Evolutionary conservation across 2,329 filamentous ascomycete species (phyloP), one percentile per base, ranked within the genome.

Genomic region (Remersonia thermophila): DNA sequence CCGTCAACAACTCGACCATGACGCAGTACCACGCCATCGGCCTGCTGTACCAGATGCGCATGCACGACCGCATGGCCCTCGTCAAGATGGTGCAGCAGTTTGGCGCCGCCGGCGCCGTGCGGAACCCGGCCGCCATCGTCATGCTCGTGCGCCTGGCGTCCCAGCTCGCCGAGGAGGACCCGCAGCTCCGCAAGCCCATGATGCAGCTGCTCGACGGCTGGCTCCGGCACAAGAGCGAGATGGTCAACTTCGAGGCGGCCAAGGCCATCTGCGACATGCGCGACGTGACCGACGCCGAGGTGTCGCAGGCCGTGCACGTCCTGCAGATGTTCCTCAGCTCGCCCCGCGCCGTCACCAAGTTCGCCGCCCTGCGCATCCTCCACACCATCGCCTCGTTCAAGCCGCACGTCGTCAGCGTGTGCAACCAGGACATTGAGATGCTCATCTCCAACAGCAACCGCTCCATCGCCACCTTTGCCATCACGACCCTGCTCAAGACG

Each of bases 1-100:
- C 80, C n/a, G 73, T 91, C 44, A 87, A 87, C 64, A 89, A 86
- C 53, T 96, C 91, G 49, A 93, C 83, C 55, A 96, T 96, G 86
- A 83, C 85, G 39, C 91, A 98, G 60, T 98, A 98, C 61, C 91
- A 98, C 60, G 91, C 91, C 45, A 94, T 98, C 64, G 91, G 91
- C 45, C 73, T 98, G 37, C 65, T 98, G 30, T 98, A 96, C 60
- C 89, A 96, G 63, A 96, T 96, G 85, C 82, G 91, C 54, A 82
- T 82, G 52, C 87, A 95, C 59, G 91, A 98, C 60, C 78, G 91
- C 52, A 98, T 98, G 91, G 87, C 91, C 15, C 65, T 98, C 51
- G 89, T 96, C 42, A 98, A 98, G 73, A 96, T 98, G 91, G 89
- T 98, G n/a, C 91, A 98, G 65, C 91, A 98, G 60, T 96, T 95